phyloP scores from a whole-genome alignment of 2,329 filamentous ascomycete species.

The Blumeria hordei region DNA sequence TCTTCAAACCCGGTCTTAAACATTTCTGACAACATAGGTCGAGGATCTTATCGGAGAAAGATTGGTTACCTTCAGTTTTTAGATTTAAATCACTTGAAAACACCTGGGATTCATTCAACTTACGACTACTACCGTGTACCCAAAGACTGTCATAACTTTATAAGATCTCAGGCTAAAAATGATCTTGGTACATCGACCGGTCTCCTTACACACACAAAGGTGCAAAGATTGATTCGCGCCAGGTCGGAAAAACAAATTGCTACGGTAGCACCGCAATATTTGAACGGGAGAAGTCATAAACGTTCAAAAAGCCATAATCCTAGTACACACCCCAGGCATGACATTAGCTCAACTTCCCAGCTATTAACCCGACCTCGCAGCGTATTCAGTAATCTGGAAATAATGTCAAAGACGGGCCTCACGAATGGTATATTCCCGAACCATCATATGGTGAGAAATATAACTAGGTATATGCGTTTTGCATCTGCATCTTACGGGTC shows the following conservation, averaged over 20 bases:
- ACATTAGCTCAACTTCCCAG: conserved; percentile 18
- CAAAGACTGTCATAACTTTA: too few species aligned
- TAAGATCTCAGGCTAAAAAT: conserved; percentile 14
- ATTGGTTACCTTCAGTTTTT: not conserved
- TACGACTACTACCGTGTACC: too few species aligned
- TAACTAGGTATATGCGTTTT: conserved; percentile 40
- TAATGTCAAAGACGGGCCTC: conserved; percentile 22
- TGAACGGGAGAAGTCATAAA: conserved; percentile 11
- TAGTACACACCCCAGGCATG: conserved; percentile 36
- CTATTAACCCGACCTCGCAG: conserved; percentile 14
- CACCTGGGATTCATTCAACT: conserved; percentile 13
- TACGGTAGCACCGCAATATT: conserved; percentile 6
- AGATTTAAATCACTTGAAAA: not conserved
- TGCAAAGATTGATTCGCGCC: conserved; percentile 15
- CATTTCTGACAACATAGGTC: too few species aligned
- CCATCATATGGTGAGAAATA: conserved; percentile 34
- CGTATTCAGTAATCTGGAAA: conserved; percentile 12
- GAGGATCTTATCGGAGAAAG: too few species aligned
- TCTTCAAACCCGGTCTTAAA: too few species aligned
- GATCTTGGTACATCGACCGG: conserved; percentile 22
- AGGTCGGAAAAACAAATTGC: conserved; percentile 16
- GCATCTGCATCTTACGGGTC: conserved; percentile 43
- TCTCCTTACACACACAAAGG: conserved; percentile 12
- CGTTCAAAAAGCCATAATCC: conserved; percentile 13
- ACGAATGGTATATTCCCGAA: conserved; percentile 34